Base-by-base conservation (phyloP, 2,329 filamentous ascomycete genomes). In the Aotearoamyces nothofagi region DNA sequence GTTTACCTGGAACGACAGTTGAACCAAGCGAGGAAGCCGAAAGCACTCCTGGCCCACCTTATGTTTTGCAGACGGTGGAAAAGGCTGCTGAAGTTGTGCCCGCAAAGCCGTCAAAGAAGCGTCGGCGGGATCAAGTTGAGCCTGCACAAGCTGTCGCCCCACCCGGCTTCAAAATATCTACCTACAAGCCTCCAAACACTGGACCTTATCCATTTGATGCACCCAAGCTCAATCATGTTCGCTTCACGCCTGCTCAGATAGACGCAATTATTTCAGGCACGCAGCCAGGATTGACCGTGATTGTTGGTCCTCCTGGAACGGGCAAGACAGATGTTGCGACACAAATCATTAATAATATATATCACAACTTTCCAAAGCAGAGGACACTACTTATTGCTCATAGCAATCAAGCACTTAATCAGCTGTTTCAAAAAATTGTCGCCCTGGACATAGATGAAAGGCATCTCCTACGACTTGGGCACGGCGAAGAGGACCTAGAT, bases 271-370 rank as follows among this genome's bases (percentile, higher is more conserved):
- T 80, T 35, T 94, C 87, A 22, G 90, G 90, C 12, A 86, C 82
- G 5, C 92, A 98, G 45, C 87, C 90, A 19, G 90, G 92, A 12
- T 63, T 98, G 29, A 94, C 87, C 1, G 70, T 98, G 26, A 78
- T 98, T 41, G 82, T 98, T 37, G 90, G 90, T 1, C 90, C 90
- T 30, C 90, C 90, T 5, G 90, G 90, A 31, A 98, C 90, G 5
- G 90, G 92, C 37, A 98, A 98, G 60, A 98, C 90, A n/a, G 90
- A 98, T 54, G 90, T 98, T 30, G 86, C 84, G 26, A 94, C 87
- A 4, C 90, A 98, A 53, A 92, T 96, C 50, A 98, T 98, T 56
- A 94, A 82, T 59, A 94, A 96, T 52, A 79, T 98, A 42, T 98
- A 98, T 49, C 87, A 96, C 60, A 93, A 96, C 55, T 98, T 94